A percentile compares a stretch with the other conserved stretches of the same genome.
Conservation (phyloP, 352 stramenopile species). For the Phytophthora boehmeriae region DNA sequence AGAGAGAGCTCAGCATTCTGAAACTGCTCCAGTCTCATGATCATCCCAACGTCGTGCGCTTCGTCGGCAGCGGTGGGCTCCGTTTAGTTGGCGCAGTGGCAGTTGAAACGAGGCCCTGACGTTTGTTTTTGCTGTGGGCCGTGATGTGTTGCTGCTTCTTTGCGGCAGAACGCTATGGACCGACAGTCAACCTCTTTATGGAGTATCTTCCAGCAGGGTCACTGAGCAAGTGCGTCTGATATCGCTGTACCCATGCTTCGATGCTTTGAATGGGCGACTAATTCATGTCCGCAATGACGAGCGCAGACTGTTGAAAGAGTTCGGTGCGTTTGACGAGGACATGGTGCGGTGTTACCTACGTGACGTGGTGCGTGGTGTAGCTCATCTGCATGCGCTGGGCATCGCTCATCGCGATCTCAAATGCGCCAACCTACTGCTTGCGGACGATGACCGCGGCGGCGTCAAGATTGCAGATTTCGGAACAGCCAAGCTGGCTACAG, state of each 20-base stretch:
- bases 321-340: constrained; percentile 71
- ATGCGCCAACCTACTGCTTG: constrained; percentile 85
- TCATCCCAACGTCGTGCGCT: constrained; percentile 70
- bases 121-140: neutral
- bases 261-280: neutral
- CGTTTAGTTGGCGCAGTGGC: neutral
- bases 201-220: constrained; percentile 88
- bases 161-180: constrained; percentile 52
- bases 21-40: constrained; percentile 33
- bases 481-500: constrained; percentile 51
- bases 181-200: constrained; percentile 79
- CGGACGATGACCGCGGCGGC: constrained; percentile 46
- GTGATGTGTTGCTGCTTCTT: neutral
- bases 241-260: neutral
- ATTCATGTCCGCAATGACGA: neutral
- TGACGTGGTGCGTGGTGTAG: constrained; percentile 67
- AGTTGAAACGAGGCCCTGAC: neutral
- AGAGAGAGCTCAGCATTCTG: constrained; percentile 60
- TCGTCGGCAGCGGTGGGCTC: constrained; percentile 52
- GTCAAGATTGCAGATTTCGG: constrained; percentile 91
- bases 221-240: constrained; percentile 56
- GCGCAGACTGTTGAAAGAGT: constrained; percentile 77
- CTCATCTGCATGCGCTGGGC: constrained; percentile 70
- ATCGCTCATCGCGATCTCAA: constrained; percentile 91
- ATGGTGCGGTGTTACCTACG: constrained; percentile 61